Base-by-base conservation (phyloP, 441 rosid genomes). In the Arabidopsis hybrid region DNA sequence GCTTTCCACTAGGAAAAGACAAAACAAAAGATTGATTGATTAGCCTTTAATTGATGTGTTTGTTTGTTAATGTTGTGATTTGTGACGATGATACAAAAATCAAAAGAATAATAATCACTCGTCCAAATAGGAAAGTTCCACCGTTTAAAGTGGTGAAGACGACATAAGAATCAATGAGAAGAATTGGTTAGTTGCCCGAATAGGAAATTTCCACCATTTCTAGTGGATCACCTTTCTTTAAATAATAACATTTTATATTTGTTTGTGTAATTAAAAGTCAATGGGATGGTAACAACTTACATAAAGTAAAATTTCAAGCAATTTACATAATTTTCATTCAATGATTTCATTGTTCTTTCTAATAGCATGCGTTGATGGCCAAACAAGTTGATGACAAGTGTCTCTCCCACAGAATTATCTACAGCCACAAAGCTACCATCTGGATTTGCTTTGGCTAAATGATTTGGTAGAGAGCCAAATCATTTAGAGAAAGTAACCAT, bases 91-190 rank as follows among this genome's bases (percentile, higher is more conserved):
- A 49, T 38, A 63, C 35, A 50, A 51, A 39, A 51, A 51, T 58
- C 26, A 56, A 58, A 58, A 49, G 21, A 45, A 62, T 26, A 47
- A 69, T 55, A 38, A 69, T 64, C 71, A 70, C 31, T 69, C 12
- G 60, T 76, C 67, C 42, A 56, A 76, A 76, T 76, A 76, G 80
- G 75, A 49, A 65, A 71, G 50, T 70, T 50, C 80, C 80, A 76
- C 80, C 76, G 67, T 58, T 58, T 39, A 57, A 69, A 26, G 29
- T 62, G 36, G 60, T 63, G 75, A 60, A 63, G 55, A 63, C 69
- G 66, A 13, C 79, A 56, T 39, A 31, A 70, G 79, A 40, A 76
- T 70, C 67, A 70, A 58, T 46, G 11, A 47, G 60, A 47, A 63
- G 35, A 69, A 39, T 56, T 21, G 45, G 69, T 69, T 76, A 71